Percentiles rank a stretch among this genome's conserved stretches.
Evolutionary conservation across 2,329 filamentous ascomycete species (phyloP).

Genomic region (Fusarium sp.): DNA sequence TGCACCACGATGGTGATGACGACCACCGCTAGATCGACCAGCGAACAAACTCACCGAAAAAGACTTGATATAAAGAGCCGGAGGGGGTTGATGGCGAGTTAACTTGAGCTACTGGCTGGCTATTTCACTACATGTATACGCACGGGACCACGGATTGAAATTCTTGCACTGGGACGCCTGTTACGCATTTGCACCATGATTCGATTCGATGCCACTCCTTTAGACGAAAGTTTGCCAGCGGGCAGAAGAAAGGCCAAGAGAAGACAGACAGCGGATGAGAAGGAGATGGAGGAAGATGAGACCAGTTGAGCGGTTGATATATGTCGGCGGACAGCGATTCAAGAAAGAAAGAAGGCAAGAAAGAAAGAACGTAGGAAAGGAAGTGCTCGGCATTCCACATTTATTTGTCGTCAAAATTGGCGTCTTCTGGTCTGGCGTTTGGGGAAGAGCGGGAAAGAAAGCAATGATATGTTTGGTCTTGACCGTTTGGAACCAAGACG

Average conservation of each 20-base stretch:
- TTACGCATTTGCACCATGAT: conserved; percentile 39
- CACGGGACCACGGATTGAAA: conserved; percentile 38
- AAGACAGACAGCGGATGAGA: neutral
- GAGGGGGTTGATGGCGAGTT: conserved; percentile 18
- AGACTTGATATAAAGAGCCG: conserved; percentile 4
- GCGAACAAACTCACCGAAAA: conserved; percentile 3
- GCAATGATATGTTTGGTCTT: conserved; percentile 45
- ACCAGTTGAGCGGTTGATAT: conserved; percentile 1
- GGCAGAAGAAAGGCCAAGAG: conserved; percentile 1
- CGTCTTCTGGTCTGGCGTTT: conserved; percentile 47
- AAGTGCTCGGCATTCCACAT: conserved; percentile 35
- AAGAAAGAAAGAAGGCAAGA: conserved; percentile 16
- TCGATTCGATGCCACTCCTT: conserved; percentile 39
- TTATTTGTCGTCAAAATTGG: conserved; percentile 38
- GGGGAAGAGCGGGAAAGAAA: conserved; percentile 44
- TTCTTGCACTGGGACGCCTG: conserved; percentile 37
- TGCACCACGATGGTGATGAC: conserved; percentile 95
- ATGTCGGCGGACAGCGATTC: neutral
- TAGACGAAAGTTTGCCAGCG: conserved; percentile 23
- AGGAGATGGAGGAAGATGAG: conserved; percentile 1
- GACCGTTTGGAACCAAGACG: conserved; percentile 38
- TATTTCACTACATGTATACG: conserved; percentile 36
- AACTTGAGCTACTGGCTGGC: conserved; percentile 20
- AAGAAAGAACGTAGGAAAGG: conserved; percentile 15
- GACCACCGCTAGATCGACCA: conserved; percentile 48